These are phyloP conservation scores for Rhodomyrtus tomentosa DNA, from an alignment of 345 rosid species.

Conservation along the genomic window DNA sequence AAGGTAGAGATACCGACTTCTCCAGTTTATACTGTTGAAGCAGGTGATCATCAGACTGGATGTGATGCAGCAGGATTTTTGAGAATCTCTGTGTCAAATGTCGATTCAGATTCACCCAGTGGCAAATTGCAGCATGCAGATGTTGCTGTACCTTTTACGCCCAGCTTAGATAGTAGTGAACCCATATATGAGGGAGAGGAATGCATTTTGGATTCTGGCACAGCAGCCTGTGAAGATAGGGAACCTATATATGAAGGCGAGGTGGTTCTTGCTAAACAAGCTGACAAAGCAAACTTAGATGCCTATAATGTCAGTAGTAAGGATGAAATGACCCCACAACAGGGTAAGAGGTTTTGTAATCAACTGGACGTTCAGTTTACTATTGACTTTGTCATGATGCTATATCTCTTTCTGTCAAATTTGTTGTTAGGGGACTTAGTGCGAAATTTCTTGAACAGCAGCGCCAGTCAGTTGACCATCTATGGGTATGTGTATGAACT, in stretches of 20 bases:
- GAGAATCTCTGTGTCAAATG: slow-evolving; percentile 15
- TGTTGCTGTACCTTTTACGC: slow-evolving; percentile 31
- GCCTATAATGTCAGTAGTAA: slow-evolving; percentile 21
- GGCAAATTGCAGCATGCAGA: slow-evolving; percentile 36
- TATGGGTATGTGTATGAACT: slow-evolving; percentile 47
- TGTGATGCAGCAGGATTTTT: slow-evolving; percentile 4
- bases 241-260: slow-evolving; percentile 99
- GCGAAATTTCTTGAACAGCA: slow-evolving; percentile 65
- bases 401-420: slow-evolving; percentile 1
- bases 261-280: slow-evolving; percentile 70
- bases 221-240: slow-evolving; percentile 37
- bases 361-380: neutral
- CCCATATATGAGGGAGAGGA: slow-evolving; percentile 98
- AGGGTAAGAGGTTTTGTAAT: slow-evolving; percentile 35
- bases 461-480: slow-evolving; percentile 83
- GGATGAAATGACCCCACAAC: slow-evolving; percentile 56
- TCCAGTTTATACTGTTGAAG: slow-evolving; percentile 14
- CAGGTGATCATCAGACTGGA: slow-evolving; percentile 22
- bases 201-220: slow-evolving; percentile 61
- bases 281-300: slow-evolving; percentile 38
- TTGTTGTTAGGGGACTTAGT: slow-evolving; percentile 63
- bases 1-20: slow-evolving; percentile 9
- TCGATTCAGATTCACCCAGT: slow-evolving; percentile 39
- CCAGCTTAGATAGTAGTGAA: slow-evolving; percentile 63
- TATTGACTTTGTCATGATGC: neutral